Evolutionary conservation across 2,329 filamentous ascomycete species (phyloP).

Genomic region (Aspergillus aculeatinus): DNA sequence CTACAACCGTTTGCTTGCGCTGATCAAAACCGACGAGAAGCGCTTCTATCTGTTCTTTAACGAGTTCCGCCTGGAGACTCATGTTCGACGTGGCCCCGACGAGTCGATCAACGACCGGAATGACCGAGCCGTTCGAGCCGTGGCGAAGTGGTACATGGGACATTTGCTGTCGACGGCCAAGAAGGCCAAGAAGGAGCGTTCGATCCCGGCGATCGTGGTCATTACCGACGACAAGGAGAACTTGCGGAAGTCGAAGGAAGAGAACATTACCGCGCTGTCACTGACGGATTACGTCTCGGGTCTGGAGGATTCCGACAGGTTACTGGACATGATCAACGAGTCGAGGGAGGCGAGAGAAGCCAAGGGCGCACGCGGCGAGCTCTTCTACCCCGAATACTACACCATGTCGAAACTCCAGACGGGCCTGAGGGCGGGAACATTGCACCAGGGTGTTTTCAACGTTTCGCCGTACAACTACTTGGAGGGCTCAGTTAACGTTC

Average conservation of each 20-base stretch:
- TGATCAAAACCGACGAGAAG: conserved; percentile 95
- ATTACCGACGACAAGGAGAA: conserved; percentile 91
- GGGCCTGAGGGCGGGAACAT: conserved; percentile 78
- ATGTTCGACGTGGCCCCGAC: conserved; percentile 69
- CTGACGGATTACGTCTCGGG: conserved; percentile 76
- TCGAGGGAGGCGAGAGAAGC: conserved; percentile 66
- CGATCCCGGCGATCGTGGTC: conserved; percentile 79
- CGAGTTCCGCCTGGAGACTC: conserved; percentile 91
- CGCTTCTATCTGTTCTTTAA: conserved; percentile 99
- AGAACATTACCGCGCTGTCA: conserved; percentile 66
- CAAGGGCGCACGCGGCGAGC: conserved; percentile 64
- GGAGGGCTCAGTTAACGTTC: conserved; percentile 86
- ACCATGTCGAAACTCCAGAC: conserved; percentile 92
- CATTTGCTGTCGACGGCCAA: conserved; percentile 68
- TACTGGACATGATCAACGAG: conserved; percentile 92
- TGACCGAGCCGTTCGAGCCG: conserved; percentile 82
- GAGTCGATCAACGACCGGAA: conserved; percentile 97
- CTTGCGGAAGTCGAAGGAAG: conserved; percentile 73
- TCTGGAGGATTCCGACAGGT: conserved; percentile 76
- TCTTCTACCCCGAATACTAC: conserved; percentile 87
- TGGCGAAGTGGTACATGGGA: conserved; percentile 85
- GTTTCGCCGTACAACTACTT: conserved; percentile 98
- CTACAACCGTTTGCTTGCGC: conserved; percentile 85
- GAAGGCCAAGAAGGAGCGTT: conserved; percentile 52
- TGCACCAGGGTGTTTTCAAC: conserved; percentile 95